phyloP scores from a whole-genome alignment of 2,329 filamentous ascomycete genomes.

The Didymosphaeria variabile region DNA sequence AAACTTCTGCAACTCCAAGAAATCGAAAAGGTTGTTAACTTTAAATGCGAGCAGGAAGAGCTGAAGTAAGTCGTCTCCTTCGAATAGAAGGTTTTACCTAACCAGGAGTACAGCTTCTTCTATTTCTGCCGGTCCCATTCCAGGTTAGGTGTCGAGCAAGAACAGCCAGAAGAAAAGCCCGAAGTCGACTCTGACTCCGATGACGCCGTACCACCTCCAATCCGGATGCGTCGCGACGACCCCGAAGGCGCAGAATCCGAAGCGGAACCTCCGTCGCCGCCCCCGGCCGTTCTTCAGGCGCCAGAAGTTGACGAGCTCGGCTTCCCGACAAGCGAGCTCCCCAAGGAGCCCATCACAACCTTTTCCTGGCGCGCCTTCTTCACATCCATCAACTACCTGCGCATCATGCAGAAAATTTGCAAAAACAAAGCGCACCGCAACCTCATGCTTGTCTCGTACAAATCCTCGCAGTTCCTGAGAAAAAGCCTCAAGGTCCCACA shows the following conservation, averaged over 20 bases:
- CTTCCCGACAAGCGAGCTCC: conserved; percentile 76
- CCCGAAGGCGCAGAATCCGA: conserved; percentile 35
- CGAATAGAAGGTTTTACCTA: conserved; percentile 23
- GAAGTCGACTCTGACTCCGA: conserved; percentile 54
- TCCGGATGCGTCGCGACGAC: conserved; percentile 62
- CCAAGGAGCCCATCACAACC: conserved; percentile 80
- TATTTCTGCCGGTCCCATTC: conserved; percentile 82
- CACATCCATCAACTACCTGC: conserved; percentile 91
- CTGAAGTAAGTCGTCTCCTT: conserved; percentile 67
- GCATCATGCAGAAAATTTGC: conserved; percentile 97
- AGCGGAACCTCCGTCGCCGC: conserved; percentile 33
- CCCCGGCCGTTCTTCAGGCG: conserved; percentile 41
- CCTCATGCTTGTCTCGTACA: conserved; percentile 92
- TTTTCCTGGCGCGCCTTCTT: conserved; percentile 97
- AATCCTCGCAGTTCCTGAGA: conserved; percentile 88
- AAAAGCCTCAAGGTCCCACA: conserved; percentile 93
- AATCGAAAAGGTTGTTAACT: conserved; percentile 87
- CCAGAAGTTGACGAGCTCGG: conserved; percentile 85
- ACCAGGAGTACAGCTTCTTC: conserved; percentile 74
- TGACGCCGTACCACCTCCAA: conserved; percentile 86
- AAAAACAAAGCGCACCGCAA: conserved; percentile 96
- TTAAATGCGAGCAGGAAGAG: conserved; percentile 82
- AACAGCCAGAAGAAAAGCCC: conserved; percentile 31
- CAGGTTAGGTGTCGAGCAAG: conserved; percentile 60
- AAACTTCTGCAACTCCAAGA: conserved; percentile 96